Percentiles rank a stretch among this genome's conserved stretches.
phyloP scores from a whole-genome alignment of 805 yeast species.

The Nakazawaea wyomingensis region DNA sequence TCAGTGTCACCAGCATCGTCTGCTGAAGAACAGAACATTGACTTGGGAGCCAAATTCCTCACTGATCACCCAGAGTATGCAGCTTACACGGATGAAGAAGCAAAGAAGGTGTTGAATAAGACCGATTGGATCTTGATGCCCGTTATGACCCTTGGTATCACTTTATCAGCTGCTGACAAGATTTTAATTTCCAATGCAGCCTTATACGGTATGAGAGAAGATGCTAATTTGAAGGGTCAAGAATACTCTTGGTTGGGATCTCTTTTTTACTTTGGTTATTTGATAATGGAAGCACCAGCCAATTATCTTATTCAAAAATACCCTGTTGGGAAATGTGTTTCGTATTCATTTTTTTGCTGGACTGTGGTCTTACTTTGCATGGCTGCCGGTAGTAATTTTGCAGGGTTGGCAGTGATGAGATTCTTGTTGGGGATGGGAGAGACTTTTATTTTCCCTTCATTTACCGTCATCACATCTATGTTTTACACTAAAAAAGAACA shows the following conservation, averaged over 20 bases:
- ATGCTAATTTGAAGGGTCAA: slow-evolving; percentile 38
- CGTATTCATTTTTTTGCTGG: slow-evolving; percentile 35
- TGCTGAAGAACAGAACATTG: slow-evolving; percentile 13
- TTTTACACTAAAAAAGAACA: slow-evolving; percentile 47
- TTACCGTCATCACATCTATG: slow-evolving; percentile 45
- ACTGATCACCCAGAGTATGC: slow-evolving; percentile 22
- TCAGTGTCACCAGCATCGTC: neutral
- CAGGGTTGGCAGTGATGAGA: slow-evolving; percentile 38
- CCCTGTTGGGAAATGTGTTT: slow-evolving; percentile 33
- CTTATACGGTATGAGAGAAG: slow-evolving; percentile 41
- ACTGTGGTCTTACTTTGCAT: slow-evolving; percentile 36
- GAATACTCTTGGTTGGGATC: slow-evolving; percentile 47
- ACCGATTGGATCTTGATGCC: slow-evolving; percentile 20
- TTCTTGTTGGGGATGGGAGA: slow-evolving; percentile 48
- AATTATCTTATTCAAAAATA: slow-evolving; percentile 35
- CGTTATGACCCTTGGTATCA: slow-evolving; percentile 17
- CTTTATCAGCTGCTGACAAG: slow-evolving; percentile 20
- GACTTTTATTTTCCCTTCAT: slow-evolving; percentile 48
- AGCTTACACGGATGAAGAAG: slow-evolving; percentile 17
- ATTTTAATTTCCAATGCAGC: slow-evolving; percentile 23
- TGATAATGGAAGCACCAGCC: slow-evolving; percentile 37
- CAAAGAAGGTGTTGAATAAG: slow-evolving; percentile 16
- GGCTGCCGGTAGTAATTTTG: slow-evolving; percentile 36
- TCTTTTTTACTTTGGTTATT: slow-evolving; percentile 44
- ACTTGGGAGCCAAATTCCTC: slow-evolving; percentile 22